Conservation (phyloP, 2,329 filamentous ascomycete species). For the Trichoderma polysporum region DNA sequence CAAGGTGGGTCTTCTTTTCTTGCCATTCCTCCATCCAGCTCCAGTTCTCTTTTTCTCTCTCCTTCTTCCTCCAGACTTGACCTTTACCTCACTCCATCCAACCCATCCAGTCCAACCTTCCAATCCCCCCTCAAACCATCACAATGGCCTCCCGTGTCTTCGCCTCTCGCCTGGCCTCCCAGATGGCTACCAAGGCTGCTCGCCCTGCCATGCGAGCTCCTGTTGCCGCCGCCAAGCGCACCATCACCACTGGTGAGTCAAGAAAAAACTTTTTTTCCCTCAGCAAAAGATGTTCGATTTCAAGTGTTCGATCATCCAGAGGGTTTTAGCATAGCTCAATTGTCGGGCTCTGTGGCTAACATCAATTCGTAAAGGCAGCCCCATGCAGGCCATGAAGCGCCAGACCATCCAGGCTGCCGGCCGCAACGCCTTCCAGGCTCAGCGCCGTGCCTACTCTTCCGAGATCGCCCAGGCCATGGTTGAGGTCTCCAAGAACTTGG, state of each 20-base stretch:
- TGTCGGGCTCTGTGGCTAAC: conserved; percentile 37
- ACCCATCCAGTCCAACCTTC: conserved; percentile 32
- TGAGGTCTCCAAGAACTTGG: conserved; percentile 86
- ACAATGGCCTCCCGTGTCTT: conserved; percentile 82
- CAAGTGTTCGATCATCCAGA: conserved; percentile 23
- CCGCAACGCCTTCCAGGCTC: conserved; percentile 63
- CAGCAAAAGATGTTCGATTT: conserved; percentile 10
- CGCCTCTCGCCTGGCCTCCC: conserved; percentile 73
- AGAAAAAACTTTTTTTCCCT: conserved; percentile 34
- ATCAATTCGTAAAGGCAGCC: conserved; percentile 46
- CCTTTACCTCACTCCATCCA: conserved; percentile 34
- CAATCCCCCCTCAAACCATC: conserved; percentile 48
- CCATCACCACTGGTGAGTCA: conserved; percentile 69
- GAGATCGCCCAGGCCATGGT: conserved; percentile 87
- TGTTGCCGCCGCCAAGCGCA: conserved; percentile 69
- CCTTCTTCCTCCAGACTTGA: conserved; percentile 32
- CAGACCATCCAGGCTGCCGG: conserved; percentile 67
- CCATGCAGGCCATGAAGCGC: conserved; percentile 75
- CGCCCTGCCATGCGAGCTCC: conserved; percentile 70
- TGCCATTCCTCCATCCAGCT: conserved; percentile 39
- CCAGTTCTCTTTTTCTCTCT: conserved; percentile 37
- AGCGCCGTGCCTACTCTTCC: conserved; percentile 78
- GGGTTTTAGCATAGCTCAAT: conserved; percentile 34
- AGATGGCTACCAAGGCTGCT: conserved; percentile 75
- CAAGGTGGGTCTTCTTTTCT: conserved; percentile 41